Conservation (phyloP, 139 green algal species). For the Nannochloris sp. region DNA sequence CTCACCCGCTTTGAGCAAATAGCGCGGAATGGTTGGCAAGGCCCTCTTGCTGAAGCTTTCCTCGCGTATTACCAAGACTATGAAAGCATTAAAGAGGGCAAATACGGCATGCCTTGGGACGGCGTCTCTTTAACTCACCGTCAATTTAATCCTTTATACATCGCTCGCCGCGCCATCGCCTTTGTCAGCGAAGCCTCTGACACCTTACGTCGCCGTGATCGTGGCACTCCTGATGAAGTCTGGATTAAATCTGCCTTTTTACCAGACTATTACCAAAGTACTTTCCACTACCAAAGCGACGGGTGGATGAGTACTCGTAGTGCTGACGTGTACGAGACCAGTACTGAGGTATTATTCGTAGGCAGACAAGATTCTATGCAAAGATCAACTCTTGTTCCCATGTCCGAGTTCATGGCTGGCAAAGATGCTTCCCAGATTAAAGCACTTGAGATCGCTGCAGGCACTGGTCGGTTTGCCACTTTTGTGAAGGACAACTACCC, state of each 20-base stretch:
- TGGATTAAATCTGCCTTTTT: conserved; percentile 59
- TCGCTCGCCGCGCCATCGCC: conserved; percentile 18
- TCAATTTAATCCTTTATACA: conserved; percentile 74
- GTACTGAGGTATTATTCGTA: conserved; percentile 81
- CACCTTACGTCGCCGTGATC: conserved; percentile 40
- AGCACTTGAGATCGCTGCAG: conserved; percentile 73
- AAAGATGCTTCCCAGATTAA: conserved; percentile 9
- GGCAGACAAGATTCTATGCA: conserved; percentile 86
- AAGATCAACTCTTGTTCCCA: conserved; percentile 47
- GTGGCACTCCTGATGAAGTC: conserved; percentile 26
- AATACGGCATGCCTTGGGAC: conserved; percentile 77
- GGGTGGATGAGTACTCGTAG: conserved; percentile 65
- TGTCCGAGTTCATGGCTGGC: conserved; percentile 36
- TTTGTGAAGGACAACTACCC: conserved; percentile 81
- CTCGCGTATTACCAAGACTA: conserved; percentile 25
- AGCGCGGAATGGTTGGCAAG: conserved; percentile 6
- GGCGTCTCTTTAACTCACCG: conserved; percentile 60
- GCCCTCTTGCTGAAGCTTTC: conserved; percentile 29
- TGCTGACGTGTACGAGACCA: conserved; percentile 69
- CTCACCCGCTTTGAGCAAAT: conserved; percentile 12
- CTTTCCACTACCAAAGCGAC: conserved; percentile 84
- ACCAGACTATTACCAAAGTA: conserved; percentile 74
- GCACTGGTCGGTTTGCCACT: conserved; percentile 81
- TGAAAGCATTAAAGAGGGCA: conserved; percentile 17
- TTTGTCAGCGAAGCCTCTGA: conserved; percentile 48